Evolutionary conservation across 768 basidiomycete genomes (phyloP).

Genomic region (Lactifluus subvellereus): DNA sequence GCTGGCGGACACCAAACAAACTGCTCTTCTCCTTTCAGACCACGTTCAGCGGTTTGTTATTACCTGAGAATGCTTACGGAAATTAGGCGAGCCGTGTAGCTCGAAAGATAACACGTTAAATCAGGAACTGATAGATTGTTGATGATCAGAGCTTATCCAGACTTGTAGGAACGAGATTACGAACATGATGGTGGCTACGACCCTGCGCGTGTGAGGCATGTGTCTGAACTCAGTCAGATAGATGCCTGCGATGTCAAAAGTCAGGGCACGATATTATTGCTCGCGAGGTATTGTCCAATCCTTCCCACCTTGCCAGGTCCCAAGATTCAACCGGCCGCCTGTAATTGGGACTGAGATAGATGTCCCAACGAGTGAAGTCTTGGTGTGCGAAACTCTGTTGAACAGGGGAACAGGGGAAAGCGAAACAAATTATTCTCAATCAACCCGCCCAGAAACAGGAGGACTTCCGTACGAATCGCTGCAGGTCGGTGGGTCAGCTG

Average conservation of each 20-base stretch:
- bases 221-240: constrained; percentile 85
- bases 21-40: not conserved
- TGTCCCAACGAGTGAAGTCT: constrained; percentile 78
- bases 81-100: not conserved
- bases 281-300: not conserved
- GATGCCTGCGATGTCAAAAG: constrained; percentile 46
- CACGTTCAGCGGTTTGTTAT: not conserved
- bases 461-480: constrained; percentile 15
- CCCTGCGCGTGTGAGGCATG: constrained; percentile 51
- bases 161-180: constrained; percentile 24
- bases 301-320: constrained; percentile 86
- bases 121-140: constrained; percentile 6
- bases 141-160: not conserved
- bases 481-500: not conserved
- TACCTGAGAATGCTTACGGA: not conserved
- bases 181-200: constrained; percentile 82
- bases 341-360: constrained; percentile 83
- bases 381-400: constrained; percentile 81
- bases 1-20: not conserved
- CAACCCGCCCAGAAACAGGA: not conserved
- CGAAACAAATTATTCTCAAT: not conserved
- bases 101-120: not conserved
- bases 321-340: constrained; percentile 68
- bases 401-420: not conserved
- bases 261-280: not conserved